A percentile compares a stretch with the other conserved stretches of the same genome.
These are phyloP conservation scores for Coemansia sp. DNA, from an alignment of 192 early-diverging fungal species.

Conservation along the genomic window DNA sequence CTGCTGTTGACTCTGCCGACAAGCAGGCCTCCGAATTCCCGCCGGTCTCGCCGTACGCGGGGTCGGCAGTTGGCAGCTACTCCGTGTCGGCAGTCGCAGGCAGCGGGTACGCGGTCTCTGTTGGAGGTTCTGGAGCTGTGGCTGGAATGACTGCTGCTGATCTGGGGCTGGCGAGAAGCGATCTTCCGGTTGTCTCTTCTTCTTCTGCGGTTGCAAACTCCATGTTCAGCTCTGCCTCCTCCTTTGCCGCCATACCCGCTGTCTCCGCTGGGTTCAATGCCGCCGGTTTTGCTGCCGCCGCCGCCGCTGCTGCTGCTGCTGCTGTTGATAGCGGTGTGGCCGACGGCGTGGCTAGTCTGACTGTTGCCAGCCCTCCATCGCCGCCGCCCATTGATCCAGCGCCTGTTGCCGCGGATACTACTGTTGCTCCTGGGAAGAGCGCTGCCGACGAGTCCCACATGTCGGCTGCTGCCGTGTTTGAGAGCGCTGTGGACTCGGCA, in stretches of 20 bases:
- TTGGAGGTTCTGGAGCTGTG: no score
- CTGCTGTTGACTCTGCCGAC: conserved; percentile 4
- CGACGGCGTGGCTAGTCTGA: neutral
- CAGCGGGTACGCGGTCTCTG: no score
- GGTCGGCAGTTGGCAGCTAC: conserved; percentile 1
- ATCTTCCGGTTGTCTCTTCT: no score
- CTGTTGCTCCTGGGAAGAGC: neutral
- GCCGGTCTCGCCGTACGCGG: neutral
- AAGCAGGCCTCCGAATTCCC: conserved; percentile 1
- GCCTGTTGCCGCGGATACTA: neutral
- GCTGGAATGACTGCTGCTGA: no score
- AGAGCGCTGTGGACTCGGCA: conserved; percentile 38
- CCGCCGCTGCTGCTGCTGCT: neutral
- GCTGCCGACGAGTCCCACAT: conserved; percentile 6
- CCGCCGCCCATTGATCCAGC: neutral
- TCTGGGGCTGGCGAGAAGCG: no score
- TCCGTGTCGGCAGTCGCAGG: no score
- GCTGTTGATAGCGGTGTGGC: neutral
- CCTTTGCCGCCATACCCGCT: conserved; percentile 1
- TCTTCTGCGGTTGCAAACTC: no score
- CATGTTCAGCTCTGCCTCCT: neutral
- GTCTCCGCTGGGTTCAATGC: conserved; percentile 1
- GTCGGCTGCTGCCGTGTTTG: conserved; percentile 35
- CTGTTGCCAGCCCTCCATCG: neutral
- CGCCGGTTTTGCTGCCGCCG: conserved; percentile 8